A percentile compares a stretch with the other conserved stretches of the same genome.
These are phyloP conservation scores for Colletotrichum lini DNA, from an alignment of 2,329 filamentous ascomycete species.

Conservation along the genomic window DNA sequence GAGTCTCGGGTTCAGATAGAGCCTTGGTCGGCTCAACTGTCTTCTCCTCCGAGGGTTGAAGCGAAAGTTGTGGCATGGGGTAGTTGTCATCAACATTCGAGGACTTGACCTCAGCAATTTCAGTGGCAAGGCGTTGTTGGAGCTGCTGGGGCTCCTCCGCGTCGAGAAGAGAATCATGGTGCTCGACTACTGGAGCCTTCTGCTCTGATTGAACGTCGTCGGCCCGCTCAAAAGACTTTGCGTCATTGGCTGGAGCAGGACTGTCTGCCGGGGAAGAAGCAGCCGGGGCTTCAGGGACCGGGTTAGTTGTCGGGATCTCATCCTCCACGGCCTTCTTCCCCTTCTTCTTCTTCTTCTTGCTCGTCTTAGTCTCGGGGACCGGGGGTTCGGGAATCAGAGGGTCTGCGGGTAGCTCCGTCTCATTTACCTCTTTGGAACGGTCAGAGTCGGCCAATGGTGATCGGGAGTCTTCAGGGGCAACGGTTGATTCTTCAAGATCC, in stretches of 20 bases:
- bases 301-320: neutral
- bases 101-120: neutral
- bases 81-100: neutral
- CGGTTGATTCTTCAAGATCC: neutral
- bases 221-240: neutral
- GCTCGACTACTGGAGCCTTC: conserved; percentile 1
- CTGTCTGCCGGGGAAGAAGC: neutral
- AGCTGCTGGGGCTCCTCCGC: neutral
- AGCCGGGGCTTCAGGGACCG: neutral
- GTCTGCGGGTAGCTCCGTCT: conserved; percentile 13
- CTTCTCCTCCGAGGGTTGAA: neutral
- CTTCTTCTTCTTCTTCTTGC: conserved; percentile 57
- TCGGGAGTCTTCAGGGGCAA: neutral
- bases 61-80: neutral
- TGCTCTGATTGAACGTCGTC: neutral
- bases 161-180: neutral
- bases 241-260: neutral
- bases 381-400: conserved; percentile 5
- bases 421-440: neutral
- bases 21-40: neutral
- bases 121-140: neutral
- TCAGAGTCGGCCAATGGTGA: neutral
- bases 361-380: conserved; percentile 46
- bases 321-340: conserved; percentile 30
- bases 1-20: neutral